phyloP scores from a whole-genome alignment of 2,329 filamentous ascomycete species.

The Colletotrichum plurivorum region DNA sequence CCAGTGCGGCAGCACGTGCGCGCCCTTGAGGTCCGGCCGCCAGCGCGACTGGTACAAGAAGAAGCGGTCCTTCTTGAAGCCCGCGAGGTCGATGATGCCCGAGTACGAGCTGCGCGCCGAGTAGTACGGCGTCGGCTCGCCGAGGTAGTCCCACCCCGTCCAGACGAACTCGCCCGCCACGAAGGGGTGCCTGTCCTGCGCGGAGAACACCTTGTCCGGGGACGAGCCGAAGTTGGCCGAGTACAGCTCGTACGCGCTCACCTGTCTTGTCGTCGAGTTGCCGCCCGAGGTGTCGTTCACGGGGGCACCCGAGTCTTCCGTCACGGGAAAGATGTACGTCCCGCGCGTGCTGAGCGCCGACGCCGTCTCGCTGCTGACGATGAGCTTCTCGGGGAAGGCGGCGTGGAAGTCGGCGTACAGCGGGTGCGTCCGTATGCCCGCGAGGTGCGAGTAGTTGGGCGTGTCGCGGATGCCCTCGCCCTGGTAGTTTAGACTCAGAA shows the following conservation, averaged over 20 bases:
- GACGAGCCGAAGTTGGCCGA: conserved; percentile 61
- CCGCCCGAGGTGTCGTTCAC: conserved; percentile 56
- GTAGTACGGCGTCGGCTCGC: conserved; percentile 65
- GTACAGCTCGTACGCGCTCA: conserved; percentile 68
- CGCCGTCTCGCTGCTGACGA: conserved; percentile 58
- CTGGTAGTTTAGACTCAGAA: conserved; percentile 69
- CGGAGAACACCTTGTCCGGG: conserved; percentile 66
- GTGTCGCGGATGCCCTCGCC: conserved; percentile 61
- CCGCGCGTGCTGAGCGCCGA: conserved; percentile 65
- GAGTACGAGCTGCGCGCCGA: conserved; percentile 66
- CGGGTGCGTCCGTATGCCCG: conserved; percentile 48
- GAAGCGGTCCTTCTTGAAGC: conserved; percentile 70
- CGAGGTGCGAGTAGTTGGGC: conserved; percentile 46
- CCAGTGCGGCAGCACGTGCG: conserved; percentile 71
- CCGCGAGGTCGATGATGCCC: conserved; percentile 70
- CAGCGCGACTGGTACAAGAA: conserved; percentile 69
- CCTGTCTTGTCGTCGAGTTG: conserved; percentile 52
- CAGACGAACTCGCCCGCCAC: conserved; percentile 69
- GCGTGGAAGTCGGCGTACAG: conserved; percentile 59
- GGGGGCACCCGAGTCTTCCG: conserved; percentile 51
- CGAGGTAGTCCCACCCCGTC: conserved; percentile 66
- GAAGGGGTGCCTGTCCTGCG: conserved; percentile 62
- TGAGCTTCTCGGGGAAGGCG: conserved; percentile 62
- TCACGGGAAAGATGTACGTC: conserved; percentile 67
- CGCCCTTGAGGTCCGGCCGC: conserved; percentile 61